Percentiles rank a stretch among this genome's conserved stretches.
Conservation (phyloP, 805 yeast genomes). For the Metschnikowia cerradonensis region DNA sequence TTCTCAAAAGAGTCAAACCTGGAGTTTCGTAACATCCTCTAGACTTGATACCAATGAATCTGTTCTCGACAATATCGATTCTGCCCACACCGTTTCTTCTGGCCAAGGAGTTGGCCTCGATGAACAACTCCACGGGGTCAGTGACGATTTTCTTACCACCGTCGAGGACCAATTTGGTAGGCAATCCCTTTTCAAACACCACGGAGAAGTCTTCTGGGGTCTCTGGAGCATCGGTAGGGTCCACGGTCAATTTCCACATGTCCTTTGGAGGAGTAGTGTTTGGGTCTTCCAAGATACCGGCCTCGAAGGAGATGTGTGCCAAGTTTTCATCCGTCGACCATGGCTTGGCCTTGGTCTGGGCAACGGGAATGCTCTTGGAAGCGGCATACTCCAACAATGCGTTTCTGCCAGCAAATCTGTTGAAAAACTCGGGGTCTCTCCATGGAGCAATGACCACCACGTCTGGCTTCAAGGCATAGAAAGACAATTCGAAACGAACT, state of each 20-base stretch:
- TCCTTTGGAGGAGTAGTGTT: constrained; percentile 98
- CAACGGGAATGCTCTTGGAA: constrained; percentile 84
- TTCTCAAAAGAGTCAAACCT: constrained; percentile 90
- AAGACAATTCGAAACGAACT: constrained; percentile 94
- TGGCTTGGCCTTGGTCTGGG: constrained; percentile 98
- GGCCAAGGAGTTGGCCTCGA: constrained; percentile 89
- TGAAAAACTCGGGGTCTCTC: constrained; percentile 94
- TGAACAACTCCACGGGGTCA: constrained; percentile 87
- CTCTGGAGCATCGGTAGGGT: constrained; percentile 93
- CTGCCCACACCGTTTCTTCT: constrained; percentile 99
- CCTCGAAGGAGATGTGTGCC: constrained; percentile 99
- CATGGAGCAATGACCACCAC: constrained; percentile 97
- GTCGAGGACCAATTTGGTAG: constrained; percentile 72
- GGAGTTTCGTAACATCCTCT: constrained; percentile 99
- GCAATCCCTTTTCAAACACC: constrained; percentile 81
- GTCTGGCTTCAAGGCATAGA: constrained; percentile 97
- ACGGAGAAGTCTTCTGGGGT: constrained; percentile 85
- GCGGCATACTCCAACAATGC: constrained; percentile 94
- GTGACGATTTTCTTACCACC: constrained; percentile 60
- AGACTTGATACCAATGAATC: constrained; percentile 97
- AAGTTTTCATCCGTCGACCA: constrained; percentile 99
- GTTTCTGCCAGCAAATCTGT: constrained; percentile 96
- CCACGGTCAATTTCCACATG: constrained; percentile 98
- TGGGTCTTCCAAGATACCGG: constrained; percentile 98
- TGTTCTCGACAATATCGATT: constrained; percentile 97